These are phyloP conservation scores for Metschnikowia matae DNA, from an alignment of 805 yeast genomes.

Conservation along the genomic window DNA sequence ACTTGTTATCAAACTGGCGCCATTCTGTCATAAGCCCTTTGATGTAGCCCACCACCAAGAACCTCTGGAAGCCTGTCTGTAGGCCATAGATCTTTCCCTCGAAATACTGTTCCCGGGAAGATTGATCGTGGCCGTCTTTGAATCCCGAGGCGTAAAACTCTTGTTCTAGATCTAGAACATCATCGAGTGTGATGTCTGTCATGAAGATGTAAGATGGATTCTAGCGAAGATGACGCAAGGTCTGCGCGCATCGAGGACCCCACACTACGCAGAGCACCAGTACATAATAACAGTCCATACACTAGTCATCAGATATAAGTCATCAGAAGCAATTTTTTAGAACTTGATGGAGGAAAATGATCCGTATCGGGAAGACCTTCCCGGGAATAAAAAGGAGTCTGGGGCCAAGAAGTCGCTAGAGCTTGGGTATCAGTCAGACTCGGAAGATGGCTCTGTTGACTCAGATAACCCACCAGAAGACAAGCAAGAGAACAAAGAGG, in stretches of 20 bases:
- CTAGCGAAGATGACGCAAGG: background rate
- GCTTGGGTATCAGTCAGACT: slow-evolving; percentile 17
- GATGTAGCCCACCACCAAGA: slow-evolving; percentile 65
- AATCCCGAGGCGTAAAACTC: slow-evolving; percentile 64
- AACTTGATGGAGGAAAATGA: background rate
- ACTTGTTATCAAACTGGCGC: slow-evolving; percentile 15
- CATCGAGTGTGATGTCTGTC: slow-evolving; percentile 38
- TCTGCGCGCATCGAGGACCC: slow-evolving; percentile 3
- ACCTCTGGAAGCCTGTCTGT: slow-evolving; percentile 73
- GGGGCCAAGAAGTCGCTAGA: background rate
- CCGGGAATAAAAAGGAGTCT: background rate
- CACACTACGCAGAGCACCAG: background rate
- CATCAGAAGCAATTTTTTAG: too few relatives aligned
- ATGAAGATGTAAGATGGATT: slow-evolving; percentile 3
- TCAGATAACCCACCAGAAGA: slow-evolving; percentile 3
- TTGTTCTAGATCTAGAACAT: slow-evolving; percentile 56
- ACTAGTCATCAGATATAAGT: too few relatives aligned
- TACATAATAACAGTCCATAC: background rate
- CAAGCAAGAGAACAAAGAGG: slow-evolving; percentile 3
- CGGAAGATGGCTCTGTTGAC: slow-evolving; percentile 12
- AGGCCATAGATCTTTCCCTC: slow-evolving; percentile 87
- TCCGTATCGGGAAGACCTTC: background rate
- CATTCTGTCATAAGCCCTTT: slow-evolving; percentile 45
- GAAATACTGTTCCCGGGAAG: slow-evolving; percentile 51
- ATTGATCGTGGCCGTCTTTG: slow-evolving; percentile 63